phyloP scores from a whole-genome alignment of 176 grass and related monocot genomes.

The Aechmea fasciata region DNA sequence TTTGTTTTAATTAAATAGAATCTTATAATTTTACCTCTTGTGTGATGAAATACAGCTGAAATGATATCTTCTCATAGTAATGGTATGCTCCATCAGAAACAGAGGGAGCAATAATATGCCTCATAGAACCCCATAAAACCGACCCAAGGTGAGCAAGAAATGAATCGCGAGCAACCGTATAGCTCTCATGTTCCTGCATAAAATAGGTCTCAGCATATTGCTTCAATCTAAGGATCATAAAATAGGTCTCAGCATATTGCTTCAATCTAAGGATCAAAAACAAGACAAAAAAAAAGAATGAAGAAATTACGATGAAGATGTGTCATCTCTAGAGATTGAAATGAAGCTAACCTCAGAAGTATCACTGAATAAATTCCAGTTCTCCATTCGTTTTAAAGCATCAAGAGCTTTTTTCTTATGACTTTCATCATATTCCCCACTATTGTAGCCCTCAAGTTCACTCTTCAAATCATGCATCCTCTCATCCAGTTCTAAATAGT shows the following conservation, averaged over 20 bases:
- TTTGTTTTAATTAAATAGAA: conserved; percentile 7
- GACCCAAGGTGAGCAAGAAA: conserved; percentile 93
- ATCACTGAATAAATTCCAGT: conserved; percentile 87
- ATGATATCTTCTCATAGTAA: conserved; percentile 86
- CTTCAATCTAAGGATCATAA: not conserved
- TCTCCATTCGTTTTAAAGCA: conserved; percentile 87
- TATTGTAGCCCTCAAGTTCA: conserved; percentile 69
- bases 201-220: not conserved
- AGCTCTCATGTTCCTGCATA: conserved; percentile 59
- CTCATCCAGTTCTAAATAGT: conserved; percentile 63
- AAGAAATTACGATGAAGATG: not conserved
- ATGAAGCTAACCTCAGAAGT: conserved; percentile 36
- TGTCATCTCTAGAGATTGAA: not conserved
- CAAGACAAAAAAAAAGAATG: not conserved
- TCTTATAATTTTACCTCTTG: conserved; percentile 50
- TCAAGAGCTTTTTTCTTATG: conserved; percentile 85
- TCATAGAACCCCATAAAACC: conserved; percentile 77
- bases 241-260: not conserved
- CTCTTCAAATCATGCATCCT: conserved; percentile 89
- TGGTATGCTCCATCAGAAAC: conserved; percentile 72
- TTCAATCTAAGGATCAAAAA: not conserved
- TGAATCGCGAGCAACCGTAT: conserved; percentile 78
- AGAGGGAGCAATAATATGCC: conserved; percentile 92
- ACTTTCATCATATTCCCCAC: conserved; percentile 69
- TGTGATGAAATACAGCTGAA: conserved; percentile 92